Conservation (phyloP, 768 basidiomycete genomes). For the Panaeolus cyanescens region DNA sequence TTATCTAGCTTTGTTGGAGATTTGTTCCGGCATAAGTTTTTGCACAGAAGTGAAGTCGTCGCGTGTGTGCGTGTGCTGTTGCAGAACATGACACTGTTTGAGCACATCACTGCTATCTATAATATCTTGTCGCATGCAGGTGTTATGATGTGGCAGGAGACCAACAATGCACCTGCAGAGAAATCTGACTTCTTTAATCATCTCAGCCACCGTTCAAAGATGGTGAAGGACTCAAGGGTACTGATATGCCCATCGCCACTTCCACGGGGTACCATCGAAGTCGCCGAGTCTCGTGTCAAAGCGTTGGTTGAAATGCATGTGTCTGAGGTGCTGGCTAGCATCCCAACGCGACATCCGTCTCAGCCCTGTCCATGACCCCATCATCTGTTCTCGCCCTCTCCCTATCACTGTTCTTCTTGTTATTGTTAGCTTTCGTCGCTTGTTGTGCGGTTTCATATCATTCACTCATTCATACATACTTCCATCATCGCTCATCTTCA, state of each 20-base stretch:
- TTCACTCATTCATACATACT: too few species aligned
- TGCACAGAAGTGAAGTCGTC: slow-evolving; percentile 9
- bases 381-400: background rate
- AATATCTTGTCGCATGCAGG: slow-evolving; percentile 16
- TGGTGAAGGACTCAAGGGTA: background rate
- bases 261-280: background rate
- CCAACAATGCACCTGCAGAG: background rate
- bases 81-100: slow-evolving; percentile 10
- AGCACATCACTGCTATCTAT: slow-evolving; percentile 14
- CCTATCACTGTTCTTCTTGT: background rate
- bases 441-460: background rate
- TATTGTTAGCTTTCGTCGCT: background rate
- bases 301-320: background rate
- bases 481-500: background rate
- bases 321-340: background rate
- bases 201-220: background rate
- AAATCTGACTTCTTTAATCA: background rate
- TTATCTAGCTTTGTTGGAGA: slow-evolving; percentile 19
- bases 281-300: background rate
- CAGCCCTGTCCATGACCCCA: too few species aligned
- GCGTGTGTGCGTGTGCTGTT: slow-evolving; percentile 16
- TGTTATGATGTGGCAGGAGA: slow-evolving; percentile 12
- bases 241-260: background rate
- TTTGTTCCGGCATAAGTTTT: slow-evolving; percentile 11
- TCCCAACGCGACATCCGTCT: background rate